Base-by-base conservation (phyloP, 371 early-diverging fungal species). In the Actinomortierella wolfii region DNA sequence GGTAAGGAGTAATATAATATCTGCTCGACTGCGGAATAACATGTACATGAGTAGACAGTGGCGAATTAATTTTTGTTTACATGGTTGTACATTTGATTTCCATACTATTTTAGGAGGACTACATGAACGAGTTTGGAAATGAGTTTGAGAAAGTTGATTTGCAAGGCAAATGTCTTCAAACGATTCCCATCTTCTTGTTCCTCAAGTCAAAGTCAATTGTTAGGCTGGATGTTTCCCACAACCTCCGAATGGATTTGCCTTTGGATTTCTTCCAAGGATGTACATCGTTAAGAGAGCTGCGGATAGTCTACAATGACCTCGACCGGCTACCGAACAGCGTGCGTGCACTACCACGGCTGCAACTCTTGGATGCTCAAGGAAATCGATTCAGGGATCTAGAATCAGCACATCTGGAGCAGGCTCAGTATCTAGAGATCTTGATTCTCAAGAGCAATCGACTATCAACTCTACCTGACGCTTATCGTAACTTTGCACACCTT, bases 261-360 rank as follows among this genome's bases (percentile, higher is more conserved):
- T 74, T 84, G 24, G 92, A 93, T 54, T 93, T 92, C 61, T 78
- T 88, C 44, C 89, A 91, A 75, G 81, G 81, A 48, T 90, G 92
- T 56, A 82, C 68, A 25, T 77, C 75, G 25, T 53, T 93, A 40
- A 81, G 85, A 15, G 85, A 89, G 47, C 77, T 95, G 13, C 81
- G 81, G 26, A 80, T 94, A 65, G 82, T 83, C n/a, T 81, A 83
- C 43, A 93, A 89, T 67, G 90, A 86, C 42, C 83, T 86, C 52
- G 76, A 77, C 29, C 76, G 68, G 8, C 74, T 92, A 2, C 90
- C 94, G 18, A 47, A 55, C 61, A 83, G 88, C 18, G 76, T 90
- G 41, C 83, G 83, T 28, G 78, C 77, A 45, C 78, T 89, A 8
- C 64, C 76, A 34, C 76, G 79, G 20, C 78, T 94, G 46, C 83